These are phyloP conservation scores for Coemansia aciculifera DNA, from an alignment of 192 early-diverging fungal genomes.

Conservation along the genomic window DNA sequence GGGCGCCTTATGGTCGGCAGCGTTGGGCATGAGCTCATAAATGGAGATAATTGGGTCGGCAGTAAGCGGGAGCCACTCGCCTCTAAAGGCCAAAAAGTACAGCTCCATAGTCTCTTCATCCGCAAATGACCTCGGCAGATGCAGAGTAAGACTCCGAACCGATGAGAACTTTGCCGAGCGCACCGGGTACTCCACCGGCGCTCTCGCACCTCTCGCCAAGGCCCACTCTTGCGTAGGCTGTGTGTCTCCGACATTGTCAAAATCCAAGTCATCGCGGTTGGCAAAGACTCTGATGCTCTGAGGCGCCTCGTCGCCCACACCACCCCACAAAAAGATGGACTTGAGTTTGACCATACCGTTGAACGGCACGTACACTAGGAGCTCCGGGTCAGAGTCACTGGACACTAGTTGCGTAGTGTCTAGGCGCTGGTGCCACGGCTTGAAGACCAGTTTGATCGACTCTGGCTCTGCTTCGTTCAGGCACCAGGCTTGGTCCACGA, in stretches of 20 bases:
- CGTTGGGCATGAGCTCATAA: constrained; percentile 73
- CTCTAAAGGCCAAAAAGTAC: constrained; percentile 85
- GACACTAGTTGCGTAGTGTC: constrained; percentile 70
- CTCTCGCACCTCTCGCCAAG: constrained; percentile 60
- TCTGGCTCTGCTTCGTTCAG: constrained; percentile 75
- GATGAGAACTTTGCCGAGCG: constrained; percentile 74
- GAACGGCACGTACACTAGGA: constrained; percentile 91
- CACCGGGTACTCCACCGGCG: constrained; percentile 66
- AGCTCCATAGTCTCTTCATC: constrained; percentile 67
- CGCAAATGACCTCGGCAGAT: constrained; percentile 77
- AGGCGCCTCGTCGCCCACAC: constrained; percentile 62
- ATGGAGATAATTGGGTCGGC: constrained; percentile 69
- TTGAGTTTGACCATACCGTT: constrained; percentile 89
- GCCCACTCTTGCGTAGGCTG: constrained; percentile 81
- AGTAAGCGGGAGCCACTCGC: constrained; percentile 80
- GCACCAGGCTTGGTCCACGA: constrained; percentile 73
- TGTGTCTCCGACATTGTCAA: constrained; percentile 72
- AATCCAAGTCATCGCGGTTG: constrained; percentile 90
- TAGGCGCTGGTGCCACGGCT: constrained; percentile 79
- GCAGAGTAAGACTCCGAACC: constrained; percentile 78
- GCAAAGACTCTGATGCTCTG: constrained; percentile 79
- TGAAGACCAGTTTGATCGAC: constrained; percentile 74
- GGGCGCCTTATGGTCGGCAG: constrained; percentile 69
- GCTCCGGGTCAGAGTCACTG: constrained; percentile 87
- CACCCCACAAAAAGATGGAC: constrained; percentile 78